Conservation (phyloP, 1,139 yeast genomes). For the Sugiyamaella sp. region DNA sequence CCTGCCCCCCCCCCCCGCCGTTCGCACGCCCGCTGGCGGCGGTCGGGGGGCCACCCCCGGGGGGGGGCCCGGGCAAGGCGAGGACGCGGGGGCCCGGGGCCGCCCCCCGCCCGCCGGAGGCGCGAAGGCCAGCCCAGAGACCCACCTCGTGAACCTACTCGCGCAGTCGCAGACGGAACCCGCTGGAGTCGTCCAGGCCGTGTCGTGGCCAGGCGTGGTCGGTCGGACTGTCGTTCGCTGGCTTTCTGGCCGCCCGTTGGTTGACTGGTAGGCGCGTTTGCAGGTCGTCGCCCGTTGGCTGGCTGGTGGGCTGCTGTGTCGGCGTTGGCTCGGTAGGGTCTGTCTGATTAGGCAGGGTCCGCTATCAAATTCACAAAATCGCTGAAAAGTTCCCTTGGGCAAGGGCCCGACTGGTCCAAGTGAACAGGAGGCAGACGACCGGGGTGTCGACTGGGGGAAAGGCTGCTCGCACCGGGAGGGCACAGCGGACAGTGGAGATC, state of each 20-base stretch:
- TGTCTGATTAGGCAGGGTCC: neutral
- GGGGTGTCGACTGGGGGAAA: neutral
- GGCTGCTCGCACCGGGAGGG: neutral
- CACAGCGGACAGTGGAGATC: no score
- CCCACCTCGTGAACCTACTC: neutral
- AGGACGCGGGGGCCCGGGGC: constrained; percentile 6
- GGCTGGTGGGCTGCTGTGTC: neutral
- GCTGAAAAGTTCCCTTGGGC: neutral
- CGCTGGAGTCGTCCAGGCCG: neutral
- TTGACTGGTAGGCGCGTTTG: no score
- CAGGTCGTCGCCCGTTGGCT: neutral
- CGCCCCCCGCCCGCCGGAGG: neutral
- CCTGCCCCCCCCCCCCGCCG: no score
- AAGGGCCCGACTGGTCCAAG: neutral
- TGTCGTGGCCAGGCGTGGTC: no score
- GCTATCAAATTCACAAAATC: constrained; percentile 1
- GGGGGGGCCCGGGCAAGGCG: no score
- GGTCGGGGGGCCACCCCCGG: no score
- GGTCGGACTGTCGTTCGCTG: no score
- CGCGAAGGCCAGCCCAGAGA: no score
- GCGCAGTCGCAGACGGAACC: neutral
- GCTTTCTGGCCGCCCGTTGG: no score
- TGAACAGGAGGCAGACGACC: neutral
- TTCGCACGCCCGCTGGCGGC: no score
- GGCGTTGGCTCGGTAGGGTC: neutral